Evolutionary conservation across 768 basidiomycete species (phyloP).

Genomic region (Rubroboletus pulcherrimus): DNA sequence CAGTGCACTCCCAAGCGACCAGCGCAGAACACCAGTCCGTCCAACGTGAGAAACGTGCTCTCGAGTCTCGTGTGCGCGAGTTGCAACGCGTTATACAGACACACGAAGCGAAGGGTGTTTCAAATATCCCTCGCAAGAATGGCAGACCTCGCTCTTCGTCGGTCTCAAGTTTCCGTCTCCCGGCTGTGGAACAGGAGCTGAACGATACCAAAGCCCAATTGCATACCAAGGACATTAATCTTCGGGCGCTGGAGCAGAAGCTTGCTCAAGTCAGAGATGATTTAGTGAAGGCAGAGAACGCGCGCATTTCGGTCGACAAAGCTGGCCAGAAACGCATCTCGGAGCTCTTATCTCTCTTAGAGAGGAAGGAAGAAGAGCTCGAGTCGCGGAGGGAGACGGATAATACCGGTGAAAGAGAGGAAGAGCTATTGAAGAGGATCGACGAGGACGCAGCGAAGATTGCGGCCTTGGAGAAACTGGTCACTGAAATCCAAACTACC

Average conservation of each 20-base stretch:
- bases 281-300: constrained; percentile 53
- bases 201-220: constrained; percentile 42
- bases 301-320: constrained; percentile 53
- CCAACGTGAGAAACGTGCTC: constrained; percentile 53
- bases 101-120: constrained; percentile 33
- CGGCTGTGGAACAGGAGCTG: constrained; percentile 55
- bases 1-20: constrained; percentile 48
- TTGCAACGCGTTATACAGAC: constrained; percentile 43
- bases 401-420: constrained; percentile 48
- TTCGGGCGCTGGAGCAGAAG: constrained; percentile 44
- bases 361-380: constrained; percentile 61
- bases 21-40: constrained; percentile 42
- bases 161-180: constrained; percentile 46
- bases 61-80: constrained; percentile 58
- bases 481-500: constrained; percentile 38
- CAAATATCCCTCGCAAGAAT: constrained; percentile 31
- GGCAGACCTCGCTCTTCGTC: constrained; percentile 58
- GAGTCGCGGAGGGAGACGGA: constrained; percentile 39
- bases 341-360: constrained; percentile 41
- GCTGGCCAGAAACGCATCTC: constrained; percentile 41
- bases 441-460: constrained; percentile 74
- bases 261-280: constrained; percentile 47
- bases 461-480: constrained; percentile 48
- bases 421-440: constrained; percentile 58
- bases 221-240: constrained; percentile 41